phyloP scores from a whole-genome alignment of 1,284 basidiomycete species.

The Leccinum subrobustum region DNA sequence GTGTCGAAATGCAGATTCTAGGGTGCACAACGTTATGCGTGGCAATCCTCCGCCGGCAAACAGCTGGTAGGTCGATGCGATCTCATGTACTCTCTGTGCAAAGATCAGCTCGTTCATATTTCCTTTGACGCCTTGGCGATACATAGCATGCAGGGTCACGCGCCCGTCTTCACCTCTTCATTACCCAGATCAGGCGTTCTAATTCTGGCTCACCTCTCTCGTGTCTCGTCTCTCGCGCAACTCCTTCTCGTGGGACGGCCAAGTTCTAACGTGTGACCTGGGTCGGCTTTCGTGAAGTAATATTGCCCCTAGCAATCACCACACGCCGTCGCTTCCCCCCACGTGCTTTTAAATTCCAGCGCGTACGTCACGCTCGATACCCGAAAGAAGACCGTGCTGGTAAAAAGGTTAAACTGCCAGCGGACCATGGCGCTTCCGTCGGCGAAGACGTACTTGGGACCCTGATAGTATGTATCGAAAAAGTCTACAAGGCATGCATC shows the following conservation, averaged over 20 bases:
- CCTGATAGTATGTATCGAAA: too few relatives aligned
- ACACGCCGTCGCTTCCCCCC: not conserved
- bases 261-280: not conserved
- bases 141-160: not conserved
- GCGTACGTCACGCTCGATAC: constrained; percentile 7
- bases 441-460: not conserved
- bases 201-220: not conserved
- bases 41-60: not conserved
- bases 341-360: not conserved
- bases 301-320: not conserved
- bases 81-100: not conserved
- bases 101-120: not conserved
- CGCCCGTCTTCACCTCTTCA: not conserved
- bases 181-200: not conserved
- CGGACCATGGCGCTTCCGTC: not conserved
- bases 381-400: constrained; percentile 1
- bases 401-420: constrained; percentile 9
- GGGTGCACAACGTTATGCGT: not conserved
- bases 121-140: not conserved
- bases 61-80: not conserved
- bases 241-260: not conserved
- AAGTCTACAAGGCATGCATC: not conserved
- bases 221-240: not conserved
- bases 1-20: not conserved
- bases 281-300: not conserved